A percentile compares a stretch with the other conserved stretches of the same genome.
Conservation (phyloP, 2,329 filamentous ascomycete genomes). For the Aspergillus quadrilineatus region DNA sequence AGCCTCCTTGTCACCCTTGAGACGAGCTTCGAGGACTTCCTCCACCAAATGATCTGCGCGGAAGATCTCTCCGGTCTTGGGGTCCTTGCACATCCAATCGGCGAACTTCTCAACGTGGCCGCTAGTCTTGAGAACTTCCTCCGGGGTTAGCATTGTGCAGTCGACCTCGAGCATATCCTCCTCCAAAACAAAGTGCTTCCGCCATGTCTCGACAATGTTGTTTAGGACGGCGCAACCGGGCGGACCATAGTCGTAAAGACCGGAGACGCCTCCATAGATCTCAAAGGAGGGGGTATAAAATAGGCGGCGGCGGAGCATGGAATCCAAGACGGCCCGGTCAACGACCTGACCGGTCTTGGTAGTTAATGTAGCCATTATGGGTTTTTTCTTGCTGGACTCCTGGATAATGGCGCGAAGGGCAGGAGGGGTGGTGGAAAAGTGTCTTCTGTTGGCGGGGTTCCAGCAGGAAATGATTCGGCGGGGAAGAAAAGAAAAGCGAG, state of each 20-base stretch:
- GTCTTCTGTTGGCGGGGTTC: constrained; percentile 25
- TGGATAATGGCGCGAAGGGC: constrained; percentile 26
- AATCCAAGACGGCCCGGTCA: constrained; percentile 77
- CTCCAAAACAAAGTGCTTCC: constrained; percentile 89
- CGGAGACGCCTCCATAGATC: constrained; percentile 85
- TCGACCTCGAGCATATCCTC: constrained; percentile 96
- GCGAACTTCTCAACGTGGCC: constrained; percentile 98
- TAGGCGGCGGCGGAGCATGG: constrained; percentile 79
- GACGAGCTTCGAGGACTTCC: constrained; percentile 79
- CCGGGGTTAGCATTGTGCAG: constrained; percentile 89
- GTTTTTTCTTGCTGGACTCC: constrained; percentile 35
- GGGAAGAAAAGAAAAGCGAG: constrained; percentile 37
- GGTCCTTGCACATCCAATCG: constrained; percentile 99
- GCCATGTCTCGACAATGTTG: constrained; percentile 84
- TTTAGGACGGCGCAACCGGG: constrained; percentile 82
- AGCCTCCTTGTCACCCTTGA: constrained; percentile 90
- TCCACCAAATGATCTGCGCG: constrained; percentile 95
- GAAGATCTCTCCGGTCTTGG: constrained; percentile 94
- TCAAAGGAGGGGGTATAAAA: constrained; percentile 97
- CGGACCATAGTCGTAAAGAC: constrained; percentile 91
- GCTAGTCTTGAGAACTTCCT: constrained; percentile 90
- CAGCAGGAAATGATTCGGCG: constrained; percentile 31
- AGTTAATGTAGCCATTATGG: constrained; percentile 61
- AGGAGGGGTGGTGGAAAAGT: constrained; percentile 43
- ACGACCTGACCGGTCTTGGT: constrained; percentile 88